These are phyloP conservation scores for Chrysoporthe cubensis DNA, from an alignment of 2,329 filamentous ascomycete genomes.

Conservation along the genomic window DNA sequence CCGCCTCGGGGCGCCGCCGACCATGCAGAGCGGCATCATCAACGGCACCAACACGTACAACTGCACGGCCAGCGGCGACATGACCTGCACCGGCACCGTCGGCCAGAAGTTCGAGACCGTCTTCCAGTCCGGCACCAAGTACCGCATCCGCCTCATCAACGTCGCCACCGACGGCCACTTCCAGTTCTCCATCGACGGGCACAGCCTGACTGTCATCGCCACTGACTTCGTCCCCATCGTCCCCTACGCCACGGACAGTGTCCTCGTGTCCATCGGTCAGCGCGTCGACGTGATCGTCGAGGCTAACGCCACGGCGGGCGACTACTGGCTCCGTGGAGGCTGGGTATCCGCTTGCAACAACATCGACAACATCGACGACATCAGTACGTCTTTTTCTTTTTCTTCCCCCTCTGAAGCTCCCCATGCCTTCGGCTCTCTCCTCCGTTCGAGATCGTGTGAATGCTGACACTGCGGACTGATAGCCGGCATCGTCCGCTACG, in stretches of 20 bases:
- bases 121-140: conserved; percentile 44
- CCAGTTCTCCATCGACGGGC: conserved; percentile 59
- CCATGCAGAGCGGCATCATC: conserved; percentile 33
- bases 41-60: conserved; percentile 31
- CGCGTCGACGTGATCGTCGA: conserved; percentile 32
- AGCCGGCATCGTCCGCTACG: conserved; percentile 36
- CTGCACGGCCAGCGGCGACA: conserved; percentile 17
- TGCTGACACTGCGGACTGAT: background rate
- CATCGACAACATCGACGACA: conserved; percentile 27
- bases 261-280: conserved; percentile 51
- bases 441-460: background rate
- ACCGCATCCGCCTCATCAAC: conserved; percentile 54
- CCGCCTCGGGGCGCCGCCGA: conserved; percentile 24
- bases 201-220: conserved; percentile 60
- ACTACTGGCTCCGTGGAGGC: conserved; percentile 35
- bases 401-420: background rate
- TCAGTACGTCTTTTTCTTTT: conserved; percentile 14
- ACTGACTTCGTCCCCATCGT: conserved; percentile 62
- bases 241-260: conserved; percentile 53
- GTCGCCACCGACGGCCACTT: conserved; percentile 48
- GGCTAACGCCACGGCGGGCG: conserved; percentile 23
- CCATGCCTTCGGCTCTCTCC: too few relatives aligned
- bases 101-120: conserved; percentile 36
- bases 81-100: conserved; percentile 29
- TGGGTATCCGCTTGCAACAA: conserved; percentile 30